Conservation (phyloP, 192 early-diverging fungal genomes). For the Thamnidium elegans region DNA sequence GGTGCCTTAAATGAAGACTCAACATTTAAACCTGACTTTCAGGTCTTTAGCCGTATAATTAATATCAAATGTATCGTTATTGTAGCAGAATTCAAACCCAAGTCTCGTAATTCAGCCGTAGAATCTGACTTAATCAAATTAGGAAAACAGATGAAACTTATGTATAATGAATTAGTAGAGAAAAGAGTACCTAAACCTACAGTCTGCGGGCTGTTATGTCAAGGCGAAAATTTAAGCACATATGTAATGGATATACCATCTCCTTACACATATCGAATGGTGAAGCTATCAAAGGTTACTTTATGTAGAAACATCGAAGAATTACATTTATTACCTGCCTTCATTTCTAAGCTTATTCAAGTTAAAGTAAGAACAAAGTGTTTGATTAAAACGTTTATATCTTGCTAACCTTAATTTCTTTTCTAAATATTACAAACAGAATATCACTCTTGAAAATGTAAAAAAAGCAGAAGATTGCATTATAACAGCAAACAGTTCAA, state of each 20-base stretch:
- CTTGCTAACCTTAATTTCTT: slow-evolving; percentile 13
- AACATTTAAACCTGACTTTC: neutral
- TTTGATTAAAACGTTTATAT: slow-evolving; percentile 11
- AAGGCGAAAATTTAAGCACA: neutral
- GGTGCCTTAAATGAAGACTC: neutral
- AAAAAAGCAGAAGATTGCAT: slow-evolving; percentile 5
- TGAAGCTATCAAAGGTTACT: slow-evolving; percentile 1
- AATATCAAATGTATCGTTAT: slow-evolving; percentile 2
- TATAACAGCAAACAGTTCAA: slow-evolving; percentile 3
- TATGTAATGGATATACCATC: slow-evolving; percentile 9
- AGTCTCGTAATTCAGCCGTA: neutral
- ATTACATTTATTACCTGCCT: slow-evolving; percentile 3
- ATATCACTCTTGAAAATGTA: neutral
- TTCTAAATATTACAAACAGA: slow-evolving; percentile 15
- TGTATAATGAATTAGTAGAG: slow-evolving; percentile 1
- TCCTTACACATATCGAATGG: slow-evolving; percentile 1
- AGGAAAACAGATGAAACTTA: slow-evolving; percentile 7
- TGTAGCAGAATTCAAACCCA: neutral
- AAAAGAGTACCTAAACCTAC: neutral
- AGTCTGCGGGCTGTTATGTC: neutral
- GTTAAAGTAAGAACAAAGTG: slow-evolving; percentile 10
- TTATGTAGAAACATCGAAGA: slow-evolving; percentile 5
- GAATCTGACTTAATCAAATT: slow-evolving; percentile 6
- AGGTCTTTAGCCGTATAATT: neutral
- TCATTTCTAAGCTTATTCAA: slow-evolving; percentile 10